Evolutionary conservation across 192 early-diverging fungal genomes (phyloP).

Genomic region (Geosiphon pyriformis): DNA sequence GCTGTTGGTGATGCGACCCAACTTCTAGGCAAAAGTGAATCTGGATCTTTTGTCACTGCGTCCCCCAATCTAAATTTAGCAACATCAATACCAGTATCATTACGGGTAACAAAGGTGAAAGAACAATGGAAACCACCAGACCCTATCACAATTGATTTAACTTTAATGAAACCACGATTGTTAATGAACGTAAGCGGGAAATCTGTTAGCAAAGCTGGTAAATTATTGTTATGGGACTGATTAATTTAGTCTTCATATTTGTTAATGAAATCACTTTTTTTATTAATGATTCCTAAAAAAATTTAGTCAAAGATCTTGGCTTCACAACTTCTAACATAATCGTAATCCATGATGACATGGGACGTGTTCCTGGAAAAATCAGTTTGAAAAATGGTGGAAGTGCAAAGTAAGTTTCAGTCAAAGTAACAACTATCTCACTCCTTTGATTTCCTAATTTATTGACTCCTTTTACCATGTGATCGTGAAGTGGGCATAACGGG

Average conservation of each 20-base stretch:
- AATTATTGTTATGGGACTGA: not conserved
- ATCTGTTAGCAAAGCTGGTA: slow-evolving; percentile 58
- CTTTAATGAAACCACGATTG: slow-evolving; percentile 56
- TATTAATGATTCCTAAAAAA: not conserved
- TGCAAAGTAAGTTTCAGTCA: slow-evolving; percentile 40
- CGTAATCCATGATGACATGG: slow-evolving; percentile 71
- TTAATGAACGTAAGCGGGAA: slow-evolving; percentile 69
- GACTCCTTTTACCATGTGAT: not conserved
- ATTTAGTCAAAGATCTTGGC: slow-evolving; percentile 40
- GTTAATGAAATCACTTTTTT: slow-evolving; percentile 1
- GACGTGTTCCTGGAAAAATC: slow-evolving; percentile 57
- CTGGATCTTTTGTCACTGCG: not conserved
- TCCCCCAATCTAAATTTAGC: not conserved
- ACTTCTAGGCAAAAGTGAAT: not conserved
- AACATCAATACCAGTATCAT: not conserved
- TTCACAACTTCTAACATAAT: slow-evolving; percentile 43
- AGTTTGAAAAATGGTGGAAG: slow-evolving; percentile 57
- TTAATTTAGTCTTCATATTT: not conserved
- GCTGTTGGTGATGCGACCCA: not conserved
- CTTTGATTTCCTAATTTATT: not conserved
- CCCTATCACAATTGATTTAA: slow-evolving; percentile 36
- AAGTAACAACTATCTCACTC: not conserved
- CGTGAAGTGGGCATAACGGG: slow-evolving; percentile 63
- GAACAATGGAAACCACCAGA: not conserved
- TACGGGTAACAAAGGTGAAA: not conserved